A percentile compares a stretch with the other conserved stretches of the same genome.
These are phyloP conservation scores for Myxozyma udenii DNA, from an alignment of 805 yeast genomes.

Conservation along the genomic window DNA sequence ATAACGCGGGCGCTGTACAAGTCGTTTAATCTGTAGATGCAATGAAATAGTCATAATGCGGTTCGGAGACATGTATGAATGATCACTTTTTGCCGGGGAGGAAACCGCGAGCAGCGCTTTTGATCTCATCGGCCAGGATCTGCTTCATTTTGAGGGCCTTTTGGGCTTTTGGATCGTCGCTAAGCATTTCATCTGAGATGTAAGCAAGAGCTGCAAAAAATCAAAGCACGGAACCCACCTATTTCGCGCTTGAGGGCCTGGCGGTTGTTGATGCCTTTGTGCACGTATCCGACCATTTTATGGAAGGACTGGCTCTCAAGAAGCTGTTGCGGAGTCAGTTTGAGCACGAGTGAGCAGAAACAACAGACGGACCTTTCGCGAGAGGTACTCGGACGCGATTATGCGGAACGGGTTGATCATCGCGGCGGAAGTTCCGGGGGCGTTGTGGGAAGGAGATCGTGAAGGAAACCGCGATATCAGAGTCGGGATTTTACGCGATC, in stretches of 20 bases:
- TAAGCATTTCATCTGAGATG: no score
- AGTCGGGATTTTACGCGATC: no score
- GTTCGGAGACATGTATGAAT: no score
- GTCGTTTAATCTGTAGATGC: slow-evolving; percentile 16
- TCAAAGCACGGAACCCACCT: no score
- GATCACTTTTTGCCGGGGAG: background rate
- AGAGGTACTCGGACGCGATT: slow-evolving; percentile 5
- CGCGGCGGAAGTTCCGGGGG: no score
- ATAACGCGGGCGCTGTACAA: slow-evolving; percentile 16
- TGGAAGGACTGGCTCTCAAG: slow-evolving; percentile 21
- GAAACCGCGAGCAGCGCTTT: slow-evolving; percentile 16
- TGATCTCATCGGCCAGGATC: slow-evolving; percentile 20
- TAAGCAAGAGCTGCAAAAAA: no score
- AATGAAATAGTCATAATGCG: no score
- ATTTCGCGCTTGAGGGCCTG: no score
- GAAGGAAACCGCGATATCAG: no score
- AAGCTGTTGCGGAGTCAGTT: slow-evolving; percentile 6
- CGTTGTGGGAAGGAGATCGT: no score
- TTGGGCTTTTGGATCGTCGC: no score
- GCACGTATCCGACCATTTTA: slow-evolving; percentile 13
- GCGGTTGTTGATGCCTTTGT: slow-evolving; percentile 11
- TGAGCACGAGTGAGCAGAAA: background rate
- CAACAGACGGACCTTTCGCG: slow-evolving; percentile 10
- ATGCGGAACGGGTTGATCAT: slow-evolving; percentile 21
- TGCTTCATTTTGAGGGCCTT: slow-evolving; percentile 12